phyloP scores from a whole-genome alignment of 257 asterid species.

The Solanum infundibuliforme region DNA sequence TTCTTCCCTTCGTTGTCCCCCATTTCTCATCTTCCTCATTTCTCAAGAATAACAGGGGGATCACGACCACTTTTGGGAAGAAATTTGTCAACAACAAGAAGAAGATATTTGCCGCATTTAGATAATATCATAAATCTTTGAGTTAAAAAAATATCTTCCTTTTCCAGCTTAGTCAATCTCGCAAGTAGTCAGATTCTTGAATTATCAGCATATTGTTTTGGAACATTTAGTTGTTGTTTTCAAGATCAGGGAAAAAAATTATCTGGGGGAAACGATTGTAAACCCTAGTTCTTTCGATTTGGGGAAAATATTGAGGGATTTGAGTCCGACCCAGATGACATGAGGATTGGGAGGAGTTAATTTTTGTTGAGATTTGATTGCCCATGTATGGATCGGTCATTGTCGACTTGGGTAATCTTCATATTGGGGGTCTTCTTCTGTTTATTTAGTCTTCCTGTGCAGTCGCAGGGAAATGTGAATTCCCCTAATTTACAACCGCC shows the following conservation, averaged over 20 bases:
- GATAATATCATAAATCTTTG: neutral
- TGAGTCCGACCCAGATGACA: constrained; percentile 36
- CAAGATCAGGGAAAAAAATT: neutral
- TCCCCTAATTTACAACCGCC: constrained; percentile 15
- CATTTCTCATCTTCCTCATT: constrained; percentile 1
- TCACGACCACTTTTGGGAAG: neutral
- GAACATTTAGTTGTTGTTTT: neutral
- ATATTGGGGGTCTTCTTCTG: constrained; percentile 11
- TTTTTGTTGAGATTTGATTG: constrained; percentile 7
- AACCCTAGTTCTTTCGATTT: neutral
- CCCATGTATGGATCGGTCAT: constrained; percentile 38
- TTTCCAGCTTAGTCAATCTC: too few species aligned
- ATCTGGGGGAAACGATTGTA: neutral
- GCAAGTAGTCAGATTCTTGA: neutral
- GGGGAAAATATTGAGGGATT: neutral
- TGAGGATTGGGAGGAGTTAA: constrained; percentile 14
- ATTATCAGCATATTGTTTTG: neutral
- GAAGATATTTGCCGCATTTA: neutral
- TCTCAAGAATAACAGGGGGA: constrained; percentile 2
- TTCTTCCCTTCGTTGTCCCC: constrained; percentile 11
- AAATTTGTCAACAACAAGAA: neutral
- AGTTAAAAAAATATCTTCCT: neutral
- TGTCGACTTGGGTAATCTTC: constrained; percentile 20
- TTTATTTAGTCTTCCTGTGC: constrained; percentile 23
- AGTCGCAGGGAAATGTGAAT: constrained; percentile 31